These are phyloP conservation scores for Torulaspora gathmanii DNA, from an alignment of 805 yeast genomes.

Conservation along the genomic window DNA sequence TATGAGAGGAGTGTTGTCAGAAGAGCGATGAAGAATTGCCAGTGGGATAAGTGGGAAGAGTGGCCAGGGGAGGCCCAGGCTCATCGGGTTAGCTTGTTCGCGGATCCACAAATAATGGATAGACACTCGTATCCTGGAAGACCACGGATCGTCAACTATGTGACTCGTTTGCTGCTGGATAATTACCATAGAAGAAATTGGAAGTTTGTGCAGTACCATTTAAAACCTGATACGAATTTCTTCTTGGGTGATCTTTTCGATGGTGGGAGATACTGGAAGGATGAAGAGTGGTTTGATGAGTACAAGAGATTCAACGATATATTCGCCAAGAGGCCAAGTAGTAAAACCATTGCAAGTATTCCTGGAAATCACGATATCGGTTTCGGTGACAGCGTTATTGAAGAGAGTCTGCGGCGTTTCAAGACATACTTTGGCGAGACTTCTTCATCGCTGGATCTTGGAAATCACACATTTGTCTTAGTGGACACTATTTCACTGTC, in stretches of 20 bases:
- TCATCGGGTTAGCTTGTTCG: slow-evolving; percentile 59
- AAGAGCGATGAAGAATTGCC: slow-evolving; percentile 44
- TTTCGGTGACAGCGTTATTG: slow-evolving; percentile 67
- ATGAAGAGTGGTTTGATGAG: slow-evolving; percentile 66
- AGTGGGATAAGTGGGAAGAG: slow-evolving; percentile 65
- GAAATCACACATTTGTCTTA: slow-evolving; percentile 69
- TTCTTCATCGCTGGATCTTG: slow-evolving; percentile 45
- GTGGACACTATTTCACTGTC: slow-evolving; percentile 82
- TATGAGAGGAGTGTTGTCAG: slow-evolving; percentile 51
- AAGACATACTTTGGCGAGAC: slow-evolving; percentile 69
- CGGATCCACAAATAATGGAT: slow-evolving; percentile 95
- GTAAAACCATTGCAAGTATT: slow-evolving; percentile 42
- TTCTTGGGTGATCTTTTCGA: slow-evolving; percentile 92
- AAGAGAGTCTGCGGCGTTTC: slow-evolving; percentile 57
- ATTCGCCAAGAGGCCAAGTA: slow-evolving; percentile 53
- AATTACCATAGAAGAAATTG: slow-evolving; percentile 76
- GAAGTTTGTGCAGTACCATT: slow-evolving; percentile 47
- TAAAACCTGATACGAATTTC: slow-evolving; percentile 71
- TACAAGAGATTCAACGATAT: slow-evolving; percentile 60
- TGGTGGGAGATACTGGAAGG: slow-evolving; percentile 88
- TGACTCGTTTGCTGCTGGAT: slow-evolving; percentile 66
- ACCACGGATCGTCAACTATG: slow-evolving; percentile 44
- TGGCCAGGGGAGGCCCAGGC: slow-evolving; percentile 43
- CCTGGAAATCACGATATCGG: slow-evolving; percentile 99
- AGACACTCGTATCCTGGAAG: slow-evolving; percentile 78